Conservation (phyloP, 2,329 filamentous ascomycete genomes). For the Diaporthe helianthi region DNA sequence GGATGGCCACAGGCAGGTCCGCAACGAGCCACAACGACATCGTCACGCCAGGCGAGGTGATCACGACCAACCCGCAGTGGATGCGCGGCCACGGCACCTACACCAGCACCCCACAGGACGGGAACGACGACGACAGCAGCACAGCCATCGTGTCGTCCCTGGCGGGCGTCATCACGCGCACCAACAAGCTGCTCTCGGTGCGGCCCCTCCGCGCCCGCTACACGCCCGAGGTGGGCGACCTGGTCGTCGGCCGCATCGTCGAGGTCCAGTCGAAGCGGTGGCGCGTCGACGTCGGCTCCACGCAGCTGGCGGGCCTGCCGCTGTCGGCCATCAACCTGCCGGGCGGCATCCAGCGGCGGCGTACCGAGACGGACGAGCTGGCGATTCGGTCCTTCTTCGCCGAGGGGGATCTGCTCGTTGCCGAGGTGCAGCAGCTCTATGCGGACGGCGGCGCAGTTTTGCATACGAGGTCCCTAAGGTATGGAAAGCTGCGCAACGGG, state of each 20-base stretch:
- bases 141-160: constrained; percentile 85
- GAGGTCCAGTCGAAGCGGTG: constrained; percentile 94
- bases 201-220: constrained; percentile 91
- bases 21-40: constrained; percentile 54
- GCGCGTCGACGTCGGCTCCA: constrained; percentile 92
- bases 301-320: constrained; percentile 83
- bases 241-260: constrained; percentile 91
- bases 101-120: constrained; percentile 30
- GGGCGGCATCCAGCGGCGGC: constrained; percentile 86
- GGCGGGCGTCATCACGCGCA: constrained; percentile 87
- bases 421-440: constrained; percentile 91
- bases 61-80: constrained; percentile 94
- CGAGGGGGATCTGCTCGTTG: constrained; percentile 91
- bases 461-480: constrained; percentile 89
- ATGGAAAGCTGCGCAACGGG: constrained; percentile 94
- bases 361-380: constrained; percentile 94
- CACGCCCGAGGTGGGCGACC: constrained; percentile 92
- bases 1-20: constrained; percentile 48
- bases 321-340: constrained; percentile 93
- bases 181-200: constrained; percentile 95
- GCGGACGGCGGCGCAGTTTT: constrained; percentile 85
- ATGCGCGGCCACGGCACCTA: constrained; percentile 98
- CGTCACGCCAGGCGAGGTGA: constrained; percentile 86
- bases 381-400: constrained; percentile 98
- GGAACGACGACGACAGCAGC: constrained; percentile 54